These are phyloP conservation scores for Pythium vanterpoolii DNA, from an alignment of 352 stramenopile genomes.

Conservation along the genomic window DNA sequence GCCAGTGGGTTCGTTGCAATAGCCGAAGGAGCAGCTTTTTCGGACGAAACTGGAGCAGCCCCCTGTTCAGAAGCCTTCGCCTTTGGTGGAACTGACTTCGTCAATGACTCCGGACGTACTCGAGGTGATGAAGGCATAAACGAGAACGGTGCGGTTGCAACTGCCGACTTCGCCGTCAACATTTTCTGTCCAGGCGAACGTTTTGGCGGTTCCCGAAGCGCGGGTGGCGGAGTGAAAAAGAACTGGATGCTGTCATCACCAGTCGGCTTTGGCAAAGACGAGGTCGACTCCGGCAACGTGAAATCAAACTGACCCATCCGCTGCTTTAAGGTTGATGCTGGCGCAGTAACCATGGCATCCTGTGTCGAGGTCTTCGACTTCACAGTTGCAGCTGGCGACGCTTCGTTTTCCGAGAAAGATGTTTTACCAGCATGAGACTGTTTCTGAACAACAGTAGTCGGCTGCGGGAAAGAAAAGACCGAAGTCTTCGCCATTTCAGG, in stretches of 20 bases:
- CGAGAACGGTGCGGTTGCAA: conserved; percentile 43
- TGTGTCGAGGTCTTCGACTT: not conserved
- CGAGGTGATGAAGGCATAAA: conserved; percentile 70
- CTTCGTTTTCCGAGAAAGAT: not conserved
- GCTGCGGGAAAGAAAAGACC: conserved; percentile 16
- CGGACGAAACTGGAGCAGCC: not conserved
- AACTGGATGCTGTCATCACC: conserved; percentile 54
- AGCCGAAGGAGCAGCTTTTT: not conserved
- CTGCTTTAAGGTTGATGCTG: not conserved
- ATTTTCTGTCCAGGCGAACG: conserved; percentile 28
- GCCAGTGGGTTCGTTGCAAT: conserved; percentile 38
- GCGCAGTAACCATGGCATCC: not conserved
- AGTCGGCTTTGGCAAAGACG: conserved; percentile 5
- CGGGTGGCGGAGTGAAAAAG: conserved; percentile 60
- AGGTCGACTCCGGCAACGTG: conserved; percentile 21
- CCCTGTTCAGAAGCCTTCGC: conserved; percentile 12
- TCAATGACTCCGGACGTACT: conserved; percentile 38
- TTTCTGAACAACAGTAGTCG: not conserved
- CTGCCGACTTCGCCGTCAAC: not conserved
- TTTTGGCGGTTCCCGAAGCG: conserved; percentile 56
- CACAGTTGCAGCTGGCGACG: not conserved
- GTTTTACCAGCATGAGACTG: not conserved
- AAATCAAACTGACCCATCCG: conserved; percentile 45
- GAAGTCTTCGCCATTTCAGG: not conserved
- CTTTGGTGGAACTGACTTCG: conserved; percentile 27